A percentile compares a stretch with the other conserved stretches of the same genome.
Evolutionary conservation across 805 yeast genomes (phyloP).

Genomic region (Yarrowia bubula): DNA sequence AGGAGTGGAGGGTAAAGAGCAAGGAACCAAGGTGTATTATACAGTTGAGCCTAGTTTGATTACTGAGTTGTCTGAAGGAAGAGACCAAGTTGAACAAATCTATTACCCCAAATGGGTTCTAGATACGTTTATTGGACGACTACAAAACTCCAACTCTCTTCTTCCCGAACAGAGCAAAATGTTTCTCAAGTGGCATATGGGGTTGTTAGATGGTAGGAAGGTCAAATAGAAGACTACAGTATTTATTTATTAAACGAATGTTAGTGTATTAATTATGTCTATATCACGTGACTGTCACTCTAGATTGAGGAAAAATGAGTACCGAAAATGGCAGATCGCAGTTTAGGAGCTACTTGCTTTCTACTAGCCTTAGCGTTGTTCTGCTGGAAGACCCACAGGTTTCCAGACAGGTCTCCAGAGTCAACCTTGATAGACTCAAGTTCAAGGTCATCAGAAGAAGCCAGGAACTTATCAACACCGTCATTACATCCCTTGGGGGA

Average conservation of each 20-base stretch:
- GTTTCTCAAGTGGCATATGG: conserved; percentile 38
- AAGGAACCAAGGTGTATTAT: conserved; percentile 49
- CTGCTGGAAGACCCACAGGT: conserved; percentile 44
- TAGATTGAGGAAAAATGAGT: not conserved
- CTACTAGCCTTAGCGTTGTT: conserved; percentile 65
- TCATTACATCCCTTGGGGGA: not conserved
- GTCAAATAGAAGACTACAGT: not conserved
- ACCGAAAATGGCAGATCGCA: conserved; percentile 31
- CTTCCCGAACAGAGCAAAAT: conserved; percentile 41
- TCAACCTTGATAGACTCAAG: conserved; percentile 29
- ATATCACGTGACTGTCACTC: no score
- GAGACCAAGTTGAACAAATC: conserved; percentile 46
- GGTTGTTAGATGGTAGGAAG: conserved; percentile 32
- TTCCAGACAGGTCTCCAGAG: conserved; percentile 29
- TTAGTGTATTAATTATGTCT: not conserved
- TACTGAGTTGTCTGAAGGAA: conserved; percentile 35
- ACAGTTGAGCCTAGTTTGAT: conserved; percentile 39
- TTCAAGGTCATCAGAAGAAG: not conserved
- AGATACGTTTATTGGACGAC: conserved; percentile 35
- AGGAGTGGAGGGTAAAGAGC: conserved; percentile 51
- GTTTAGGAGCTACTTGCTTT: conserved; percentile 78
- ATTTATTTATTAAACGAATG: not conserved
- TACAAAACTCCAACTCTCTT: conserved; percentile 37
- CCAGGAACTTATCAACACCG: conserved; percentile 12
- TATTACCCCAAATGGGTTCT: conserved; percentile 40